These are phyloP conservation scores for Claviceps paspali DNA, from an alignment of 2,329 filamentous ascomycete genomes.

Conservation along the genomic window DNA sequence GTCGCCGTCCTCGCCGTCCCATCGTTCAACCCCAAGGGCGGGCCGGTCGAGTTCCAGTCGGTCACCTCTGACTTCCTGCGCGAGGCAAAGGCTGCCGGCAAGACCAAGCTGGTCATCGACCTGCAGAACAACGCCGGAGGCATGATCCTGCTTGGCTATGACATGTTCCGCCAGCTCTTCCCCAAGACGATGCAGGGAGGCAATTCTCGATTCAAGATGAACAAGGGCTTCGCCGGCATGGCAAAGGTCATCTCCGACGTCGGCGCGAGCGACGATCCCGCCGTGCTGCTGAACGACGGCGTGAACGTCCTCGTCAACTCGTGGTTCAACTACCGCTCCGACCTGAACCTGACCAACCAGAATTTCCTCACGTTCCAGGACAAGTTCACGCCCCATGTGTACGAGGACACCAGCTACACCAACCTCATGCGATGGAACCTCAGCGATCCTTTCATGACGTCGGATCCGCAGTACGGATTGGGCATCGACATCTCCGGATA, in stretches of 20 bases:
- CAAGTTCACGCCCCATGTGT: conserved; percentile 25
- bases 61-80: conserved; percentile 20
- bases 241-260: conserved; percentile 28
- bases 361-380: conserved; percentile 34
- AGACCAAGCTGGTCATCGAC: conserved; percentile 41
- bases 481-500: conserved; percentile 29
- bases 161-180: conserved; percentile 44
- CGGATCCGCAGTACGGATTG: conserved; percentile 9
- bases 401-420: conserved; percentile 38
- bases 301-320: conserved; percentile 29
- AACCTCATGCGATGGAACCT: conserved; percentile 36
- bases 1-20: conserved; percentile 15
- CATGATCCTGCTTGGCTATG: conserved; percentile 42
- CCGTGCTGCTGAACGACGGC: conserved; percentile 21
- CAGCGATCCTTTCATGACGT: conserved; percentile 24
- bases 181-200: conserved; percentile 20
- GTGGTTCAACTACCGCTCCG: conserved; percentile 34
- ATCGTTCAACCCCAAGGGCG: conserved; percentile 14
- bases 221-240: conserved; percentile 26
- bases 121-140: conserved; percentile 37
- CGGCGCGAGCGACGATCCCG: conserved; percentile 28
- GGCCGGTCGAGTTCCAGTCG: conserved; percentile 19
- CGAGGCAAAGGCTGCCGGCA: conserved; percentile 27
- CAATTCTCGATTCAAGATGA: conserved; percentile 24
- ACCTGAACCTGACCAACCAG: conserved; percentile 30